phyloP scores from a whole-genome alignment of 305 asterid genomes.

The Rubia tinctorum region DNA sequence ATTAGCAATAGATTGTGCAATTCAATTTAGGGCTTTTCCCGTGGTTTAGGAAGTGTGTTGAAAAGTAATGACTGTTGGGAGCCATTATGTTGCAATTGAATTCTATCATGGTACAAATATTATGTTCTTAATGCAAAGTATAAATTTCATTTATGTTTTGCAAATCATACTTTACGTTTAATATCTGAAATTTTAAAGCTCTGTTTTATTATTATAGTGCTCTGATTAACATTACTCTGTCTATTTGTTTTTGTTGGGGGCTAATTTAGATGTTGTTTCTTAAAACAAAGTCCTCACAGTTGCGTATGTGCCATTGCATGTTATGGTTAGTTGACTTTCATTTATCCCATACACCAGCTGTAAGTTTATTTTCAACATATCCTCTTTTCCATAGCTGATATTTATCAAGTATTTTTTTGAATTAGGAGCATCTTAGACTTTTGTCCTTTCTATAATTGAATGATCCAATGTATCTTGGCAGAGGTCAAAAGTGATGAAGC shows the following conservation, averaged over 20 bases:
- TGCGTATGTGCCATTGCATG: not conserved
- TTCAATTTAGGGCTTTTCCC: not conserved
- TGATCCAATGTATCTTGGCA: not conserved
- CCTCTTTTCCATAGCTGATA: not conserved
- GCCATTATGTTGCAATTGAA: not conserved
- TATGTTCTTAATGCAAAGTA: not conserved
- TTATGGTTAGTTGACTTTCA: not conserved
- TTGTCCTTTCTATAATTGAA: not conserved
- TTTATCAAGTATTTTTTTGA: not conserved
- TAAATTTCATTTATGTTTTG: not conserved
- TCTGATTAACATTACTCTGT: not conserved
- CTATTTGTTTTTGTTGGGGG: not conserved
- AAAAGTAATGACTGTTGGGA: not conserved
- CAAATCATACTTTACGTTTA: not conserved
- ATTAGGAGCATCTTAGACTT: not conserved
- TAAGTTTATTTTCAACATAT: not conserved
- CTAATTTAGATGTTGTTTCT: not conserved
- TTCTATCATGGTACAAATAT: not conserved
- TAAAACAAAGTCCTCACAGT: no score
- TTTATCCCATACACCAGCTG: not conserved
- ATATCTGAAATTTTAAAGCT: not conserved
- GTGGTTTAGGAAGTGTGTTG: not conserved
- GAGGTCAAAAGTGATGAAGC: slow-evolving; percentile 7
- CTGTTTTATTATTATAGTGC: not conserved
- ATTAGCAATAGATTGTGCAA: not conserved